These are phyloP conservation scores for Fimicolochytrium jonesii DNA, from an alignment of 192 early-diverging fungal species.

Conservation along the genomic window DNA sequence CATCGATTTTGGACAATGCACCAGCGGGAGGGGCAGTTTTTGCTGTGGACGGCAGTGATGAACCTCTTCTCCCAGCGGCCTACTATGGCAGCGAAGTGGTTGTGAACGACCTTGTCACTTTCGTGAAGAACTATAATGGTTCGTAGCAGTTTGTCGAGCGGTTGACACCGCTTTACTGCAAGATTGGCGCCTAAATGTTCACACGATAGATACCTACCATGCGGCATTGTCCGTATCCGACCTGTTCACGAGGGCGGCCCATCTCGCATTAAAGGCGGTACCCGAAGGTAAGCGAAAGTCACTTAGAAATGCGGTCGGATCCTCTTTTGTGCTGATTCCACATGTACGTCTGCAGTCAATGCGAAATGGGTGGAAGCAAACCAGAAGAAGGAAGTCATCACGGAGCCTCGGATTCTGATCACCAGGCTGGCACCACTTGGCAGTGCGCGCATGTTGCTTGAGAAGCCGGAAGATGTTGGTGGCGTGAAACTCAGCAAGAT, in stretches of 20 bases:
- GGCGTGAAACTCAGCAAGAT: conserved; percentile 12
- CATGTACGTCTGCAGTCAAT: conserved; percentile 1
- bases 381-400: background rate
- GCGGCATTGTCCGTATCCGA: conserved; percentile 14
- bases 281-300: conserved; percentile 17
- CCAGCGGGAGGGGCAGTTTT: no score
- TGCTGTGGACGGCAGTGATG: background rate
- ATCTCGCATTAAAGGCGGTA: conserved; percentile 10
- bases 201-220: background rate
- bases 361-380: conserved; percentile 12
- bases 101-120: conserved; percentile 20
- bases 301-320: background rate
- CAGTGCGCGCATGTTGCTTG: background rate
- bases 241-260: conserved; percentile 14
- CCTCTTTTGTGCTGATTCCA: background rate
- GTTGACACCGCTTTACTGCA: background rate
- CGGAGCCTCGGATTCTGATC: background rate
- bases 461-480: conserved; percentile 12
- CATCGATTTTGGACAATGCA: conserved; percentile 10
- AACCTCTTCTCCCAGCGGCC: background rate
- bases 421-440: conserved; percentile 17
- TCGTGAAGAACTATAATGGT: conserved; percentile 30
- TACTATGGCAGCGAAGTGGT: conserved; percentile 1
- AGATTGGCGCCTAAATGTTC: no score
- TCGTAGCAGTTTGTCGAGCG: no score